Conservation (phyloP, 2,329 filamentous ascomycete genomes). For the Phaeosphaeriaceae sp. region DNA sequence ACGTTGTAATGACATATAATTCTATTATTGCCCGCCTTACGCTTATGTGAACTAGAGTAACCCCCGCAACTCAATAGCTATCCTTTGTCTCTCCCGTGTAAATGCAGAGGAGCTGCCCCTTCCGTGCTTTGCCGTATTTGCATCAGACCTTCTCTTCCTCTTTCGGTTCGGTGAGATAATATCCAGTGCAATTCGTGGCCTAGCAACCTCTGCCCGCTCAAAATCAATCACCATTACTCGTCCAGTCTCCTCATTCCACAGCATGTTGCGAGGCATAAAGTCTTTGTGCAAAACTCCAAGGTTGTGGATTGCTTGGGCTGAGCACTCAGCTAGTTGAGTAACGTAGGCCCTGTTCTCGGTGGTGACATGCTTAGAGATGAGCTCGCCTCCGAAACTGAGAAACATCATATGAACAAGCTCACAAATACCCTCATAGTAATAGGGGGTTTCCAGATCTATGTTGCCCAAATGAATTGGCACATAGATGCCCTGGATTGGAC, state of each 20-base stretch:
- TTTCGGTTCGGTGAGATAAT: conserved; percentile 12
- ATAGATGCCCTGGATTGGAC: conserved; percentile 1
- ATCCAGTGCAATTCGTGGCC: not conserved
- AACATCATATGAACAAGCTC: conserved; percentile 27
- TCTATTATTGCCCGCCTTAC: no score
- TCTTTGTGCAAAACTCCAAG: conserved; percentile 22
- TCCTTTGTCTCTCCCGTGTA: no score
- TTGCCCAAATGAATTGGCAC: conserved; percentile 31
- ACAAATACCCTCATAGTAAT: conserved; percentile 24
- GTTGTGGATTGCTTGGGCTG: conserved; percentile 15
- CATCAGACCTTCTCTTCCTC: conserved; percentile 3
- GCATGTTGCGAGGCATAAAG: conserved; percentile 20
- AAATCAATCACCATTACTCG: conserved; percentile 26
- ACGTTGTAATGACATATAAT: no score
- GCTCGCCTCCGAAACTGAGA: conserved; percentile 22
- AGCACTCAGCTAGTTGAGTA: conserved; percentile 6
- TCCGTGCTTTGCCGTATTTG: no score
- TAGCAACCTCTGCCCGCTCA: conserved; percentile 19
- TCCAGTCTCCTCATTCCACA: conserved; percentile 16
- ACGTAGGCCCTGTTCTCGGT: conserved; percentile 9
- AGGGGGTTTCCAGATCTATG: conserved; percentile 18
- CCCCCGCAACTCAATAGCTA: no score
- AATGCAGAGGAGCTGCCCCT: no score
- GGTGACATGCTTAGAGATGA: conserved; percentile 9
- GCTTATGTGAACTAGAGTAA: no score